Evolutionary conservation across 371 early-diverging fungal species (phyloP), one percentile per base, ranked within the genome.

Genomic region (Chytridium lagenaria): DNA sequence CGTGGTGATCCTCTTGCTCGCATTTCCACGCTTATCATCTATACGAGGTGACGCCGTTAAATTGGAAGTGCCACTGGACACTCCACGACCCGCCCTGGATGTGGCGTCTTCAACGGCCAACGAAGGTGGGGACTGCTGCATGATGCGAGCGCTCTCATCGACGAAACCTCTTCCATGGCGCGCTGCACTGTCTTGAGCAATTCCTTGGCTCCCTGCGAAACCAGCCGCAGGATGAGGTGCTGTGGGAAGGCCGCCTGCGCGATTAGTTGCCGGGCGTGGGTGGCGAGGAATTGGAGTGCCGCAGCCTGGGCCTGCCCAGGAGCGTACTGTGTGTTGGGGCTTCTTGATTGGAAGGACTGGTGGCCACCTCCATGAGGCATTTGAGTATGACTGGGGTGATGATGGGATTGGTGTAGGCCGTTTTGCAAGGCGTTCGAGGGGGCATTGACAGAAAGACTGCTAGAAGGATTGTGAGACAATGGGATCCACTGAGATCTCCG

Each of bases 141-240:
- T 76, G 39, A 81, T 69, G 23, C 85, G 61, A 39, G 78, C 76
- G 38, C 77, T 79, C 59, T 85, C 85, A 69, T 85, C 85, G 28
- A 82, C 77, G 59, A 67, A 73, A 2, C 61, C 73, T 57, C 64
- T 30, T 30, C 69, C 69, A 10, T 15, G 72, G 30, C 59, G 37
- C 23, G 71, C 39, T 19, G 68, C 38, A 37, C 30, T 30, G 16
- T 73, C 73, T 28, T 50, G 68, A 31, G 72, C 52, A 38, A 36
- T 77, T 49, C 36, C 19, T 50, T 34, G 28, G 33, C 34, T 33
- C 38, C 12, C 12, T 23, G 69, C 64, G 30, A 37, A 61, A 28
- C 67, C 59, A 36, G 67, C 63, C n/a, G 70, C 31, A 31, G 59
- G 76, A 33, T 55, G 33, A 2, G 34, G 61, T 19, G 68, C 3